Conservation (phyloP, 192 early-diverging fungal species). For the Dissophora globulifera region DNA sequence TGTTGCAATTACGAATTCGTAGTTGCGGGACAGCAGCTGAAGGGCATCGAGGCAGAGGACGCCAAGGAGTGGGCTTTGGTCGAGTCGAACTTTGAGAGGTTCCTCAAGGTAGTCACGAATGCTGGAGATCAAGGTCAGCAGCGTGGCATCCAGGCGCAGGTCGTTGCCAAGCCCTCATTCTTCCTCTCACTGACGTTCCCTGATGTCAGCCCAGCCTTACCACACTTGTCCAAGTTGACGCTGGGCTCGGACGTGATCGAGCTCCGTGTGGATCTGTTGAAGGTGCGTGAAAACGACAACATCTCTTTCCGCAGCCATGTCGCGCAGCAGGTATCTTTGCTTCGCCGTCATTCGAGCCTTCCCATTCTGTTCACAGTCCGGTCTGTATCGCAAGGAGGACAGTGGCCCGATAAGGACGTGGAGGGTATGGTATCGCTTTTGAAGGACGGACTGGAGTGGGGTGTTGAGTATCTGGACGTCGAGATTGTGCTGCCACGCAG, state of each 20-base stretch:
- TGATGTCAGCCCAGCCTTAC: constrained; percentile 64
- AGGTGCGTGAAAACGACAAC: constrained; percentile 39
- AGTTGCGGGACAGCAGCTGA: constrained; percentile 61
- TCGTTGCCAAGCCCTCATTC: constrained; percentile 64
- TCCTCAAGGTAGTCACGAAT: constrained; percentile 72
- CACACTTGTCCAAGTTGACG: constrained; percentile 68
- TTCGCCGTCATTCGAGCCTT: constrained; percentile 74
- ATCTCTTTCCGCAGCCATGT: constrained; percentile 70
- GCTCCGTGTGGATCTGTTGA: constrained; percentile 90
- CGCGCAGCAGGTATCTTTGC: constrained; percentile 79
- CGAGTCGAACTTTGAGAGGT: constrained; percentile 79
- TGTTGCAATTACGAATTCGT: constrained; percentile 88
- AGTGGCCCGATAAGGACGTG: constrained; percentile 74
- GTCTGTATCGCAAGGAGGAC: constrained; percentile 87
- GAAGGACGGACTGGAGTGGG: constrained; percentile 79
- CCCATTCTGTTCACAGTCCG: constrained; percentile 97
- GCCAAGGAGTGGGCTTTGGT: constrained; percentile 74
- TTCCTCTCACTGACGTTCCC: constrained; percentile 91
- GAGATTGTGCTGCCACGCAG: constrained; percentile 67
- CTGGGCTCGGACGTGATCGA: constrained; percentile 92
- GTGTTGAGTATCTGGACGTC: constrained; percentile 94
- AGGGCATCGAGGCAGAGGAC: constrained; percentile 56
- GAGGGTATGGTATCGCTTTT: constrained; percentile 75
- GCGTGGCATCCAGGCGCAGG: constrained; percentile 22
- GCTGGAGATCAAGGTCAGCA: constrained; percentile 28